A percentile compares a stretch with the other conserved stretches of the same genome.
Evolutionary conservation across 441 rosid genomes (phyloP).

Genomic region (Populus tomentosa): DNA sequence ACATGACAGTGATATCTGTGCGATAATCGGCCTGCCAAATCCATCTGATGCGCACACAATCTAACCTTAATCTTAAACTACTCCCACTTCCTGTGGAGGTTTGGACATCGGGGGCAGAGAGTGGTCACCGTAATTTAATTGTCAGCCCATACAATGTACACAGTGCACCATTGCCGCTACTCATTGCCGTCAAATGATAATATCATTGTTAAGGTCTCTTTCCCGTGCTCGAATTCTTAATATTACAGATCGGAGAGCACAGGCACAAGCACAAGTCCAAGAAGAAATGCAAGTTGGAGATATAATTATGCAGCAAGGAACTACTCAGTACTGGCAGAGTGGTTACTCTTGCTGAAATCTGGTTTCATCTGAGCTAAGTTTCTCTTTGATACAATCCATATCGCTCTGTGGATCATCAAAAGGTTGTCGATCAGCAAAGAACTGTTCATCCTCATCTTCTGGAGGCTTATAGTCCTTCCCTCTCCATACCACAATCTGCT

Average conservation of each 20-base stretch:
- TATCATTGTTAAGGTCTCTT: not conserved
- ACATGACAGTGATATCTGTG: not conserved
- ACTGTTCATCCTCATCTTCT: constrained; percentile 27
- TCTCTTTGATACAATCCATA: constrained; percentile 7
- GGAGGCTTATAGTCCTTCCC: constrained; percentile 61
- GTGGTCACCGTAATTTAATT: not conserved
- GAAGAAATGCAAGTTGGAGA: not conserved
- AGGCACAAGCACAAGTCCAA: not conserved
- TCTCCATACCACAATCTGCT: constrained; percentile 85
- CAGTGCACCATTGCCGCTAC: not conserved
- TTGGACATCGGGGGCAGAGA: not conserved
- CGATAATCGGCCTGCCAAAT: not conserved
- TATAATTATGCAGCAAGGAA: not conserved
- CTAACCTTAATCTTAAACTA: not conserved
- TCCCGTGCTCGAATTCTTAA: not conserved
- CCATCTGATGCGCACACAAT: not conserved
- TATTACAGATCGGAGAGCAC: not conserved
- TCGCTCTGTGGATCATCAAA: constrained; percentile 27
- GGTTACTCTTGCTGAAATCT: constrained; percentile 4
- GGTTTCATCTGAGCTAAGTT: constrained; percentile 13
- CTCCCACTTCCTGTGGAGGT: not conserved
- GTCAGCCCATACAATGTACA: not conserved
- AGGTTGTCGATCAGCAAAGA: constrained; percentile 26
- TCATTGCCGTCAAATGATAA: not conserved
- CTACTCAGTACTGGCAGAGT: constrained; percentile 10